Conservation (phyloP, 306 rosid genomes). For the Inga leiocalycina region DNA sequence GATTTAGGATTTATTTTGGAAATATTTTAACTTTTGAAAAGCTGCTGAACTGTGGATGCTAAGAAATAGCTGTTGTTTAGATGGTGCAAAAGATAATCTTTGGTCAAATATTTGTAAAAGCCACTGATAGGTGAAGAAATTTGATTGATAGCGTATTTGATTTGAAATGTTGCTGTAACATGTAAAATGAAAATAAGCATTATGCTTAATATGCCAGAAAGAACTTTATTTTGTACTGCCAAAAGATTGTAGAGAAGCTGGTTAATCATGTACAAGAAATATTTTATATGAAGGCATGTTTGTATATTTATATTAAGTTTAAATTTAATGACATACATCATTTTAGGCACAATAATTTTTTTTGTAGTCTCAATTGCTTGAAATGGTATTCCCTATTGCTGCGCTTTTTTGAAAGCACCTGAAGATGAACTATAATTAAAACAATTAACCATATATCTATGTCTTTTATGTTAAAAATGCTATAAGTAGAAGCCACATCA, state of each 20-base stretch:
- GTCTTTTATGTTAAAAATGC: background rate
- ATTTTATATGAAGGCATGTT: background rate
- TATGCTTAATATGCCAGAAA: background rate
- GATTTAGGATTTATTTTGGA: background rate
- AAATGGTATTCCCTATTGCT: background rate
- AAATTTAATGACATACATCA: background rate
- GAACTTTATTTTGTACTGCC: background rate
- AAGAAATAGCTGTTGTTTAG: background rate
- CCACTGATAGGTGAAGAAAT: background rate
- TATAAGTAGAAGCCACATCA: background rate
- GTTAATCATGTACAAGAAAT: background rate
- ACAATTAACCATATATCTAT: background rate
- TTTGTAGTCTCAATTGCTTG: background rate
- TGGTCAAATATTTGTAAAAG: background rate
- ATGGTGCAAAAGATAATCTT: background rate
- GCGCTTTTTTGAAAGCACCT: background rate
- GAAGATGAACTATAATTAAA: background rate
- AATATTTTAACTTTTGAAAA: background rate
- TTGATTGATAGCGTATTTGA: background rate
- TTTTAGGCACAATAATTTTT: background rate
- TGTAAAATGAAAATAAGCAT: background rate
- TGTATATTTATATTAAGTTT: background rate
- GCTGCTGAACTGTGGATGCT: background rate
- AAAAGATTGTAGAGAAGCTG: background rate
- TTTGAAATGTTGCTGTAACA: background rate